phyloP scores from a whole-genome alignment of 352 stramenopile genomes.

The Globisporangium radiosum region DNA sequence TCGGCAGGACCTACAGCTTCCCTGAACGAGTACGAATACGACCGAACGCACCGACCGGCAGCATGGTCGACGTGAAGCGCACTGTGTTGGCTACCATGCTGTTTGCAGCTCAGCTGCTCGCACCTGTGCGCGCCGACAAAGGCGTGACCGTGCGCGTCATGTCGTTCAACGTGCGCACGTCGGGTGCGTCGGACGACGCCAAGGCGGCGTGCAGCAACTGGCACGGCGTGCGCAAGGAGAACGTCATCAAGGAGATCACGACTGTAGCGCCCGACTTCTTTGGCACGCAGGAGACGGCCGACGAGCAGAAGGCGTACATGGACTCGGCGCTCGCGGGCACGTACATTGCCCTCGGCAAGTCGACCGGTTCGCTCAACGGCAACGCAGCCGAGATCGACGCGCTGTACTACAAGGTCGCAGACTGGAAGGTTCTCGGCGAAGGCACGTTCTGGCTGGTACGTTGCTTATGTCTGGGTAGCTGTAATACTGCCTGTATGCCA shows the following conservation, averaged over 20 bases:
- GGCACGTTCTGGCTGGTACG: conserved; percentile 62
- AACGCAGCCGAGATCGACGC: conserved; percentile 47
- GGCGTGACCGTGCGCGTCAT: conserved; percentile 53
- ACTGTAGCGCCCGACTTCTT: conserved; percentile 58
- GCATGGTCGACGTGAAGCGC: conserved; percentile 2
- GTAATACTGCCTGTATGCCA: too few species aligned
- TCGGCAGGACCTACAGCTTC: too few species aligned
- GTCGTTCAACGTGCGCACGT: conserved; percentile 82
- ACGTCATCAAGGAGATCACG: conserved; percentile 53
- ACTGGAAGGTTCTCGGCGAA: conserved; percentile 50
- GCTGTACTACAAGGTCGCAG: conserved; percentile 54
- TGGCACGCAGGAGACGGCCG: conserved; percentile 76
- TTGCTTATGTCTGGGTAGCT: not conserved
- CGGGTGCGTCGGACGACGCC: conserved; percentile 34
- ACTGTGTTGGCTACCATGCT: not conserved
- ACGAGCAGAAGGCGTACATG: conserved; percentile 56
- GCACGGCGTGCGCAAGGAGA: conserved; percentile 54
- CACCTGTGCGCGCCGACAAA: conserved; percentile 16
- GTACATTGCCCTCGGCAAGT: conserved; percentile 59
- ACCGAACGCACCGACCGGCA: not conserved
- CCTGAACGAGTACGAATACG: too few species aligned
- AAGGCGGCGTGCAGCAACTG: conserved; percentile 48
- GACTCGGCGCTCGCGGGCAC: conserved; percentile 40
- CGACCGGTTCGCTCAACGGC: conserved; percentile 56
- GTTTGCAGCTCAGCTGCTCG: conserved; percentile 14